Evolutionary conservation across 2,329 filamentous ascomycete genomes (phyloP).

Genomic region (Acrocalymma vagum): DNA sequence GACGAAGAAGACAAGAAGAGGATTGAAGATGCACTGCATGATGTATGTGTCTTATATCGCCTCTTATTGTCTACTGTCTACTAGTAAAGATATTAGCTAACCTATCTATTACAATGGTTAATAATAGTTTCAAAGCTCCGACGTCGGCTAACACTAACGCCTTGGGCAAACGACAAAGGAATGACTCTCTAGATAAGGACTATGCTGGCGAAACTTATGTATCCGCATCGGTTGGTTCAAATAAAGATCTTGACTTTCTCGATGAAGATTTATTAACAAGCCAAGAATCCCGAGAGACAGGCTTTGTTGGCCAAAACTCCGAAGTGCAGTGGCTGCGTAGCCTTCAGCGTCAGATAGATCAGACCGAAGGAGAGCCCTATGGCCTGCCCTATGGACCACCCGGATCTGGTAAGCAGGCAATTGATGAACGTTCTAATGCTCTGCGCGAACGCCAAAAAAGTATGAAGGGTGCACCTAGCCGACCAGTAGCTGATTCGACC

Average conservation of each 20-base stretch:
- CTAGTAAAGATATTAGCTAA: no score
- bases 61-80: no score
- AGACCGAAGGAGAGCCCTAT: conserved; percentile 10
- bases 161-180: no score
- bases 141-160: no score
- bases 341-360: conserved; percentile 20
- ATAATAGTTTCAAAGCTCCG: no score
- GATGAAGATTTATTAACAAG: conserved; percentile 40
- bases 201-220: conserved; percentile 31
- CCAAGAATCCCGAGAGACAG: conserved; percentile 38
- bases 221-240: conserved; percentile 34
- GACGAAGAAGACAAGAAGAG: conserved; percentile 14
- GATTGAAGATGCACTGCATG: conserved; percentile 19
- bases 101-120: no score
- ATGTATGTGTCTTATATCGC: conserved; percentile 12
- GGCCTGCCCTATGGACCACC: conserved; percentile 28
- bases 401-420: conserved; percentile 16
- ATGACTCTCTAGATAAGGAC: no score
- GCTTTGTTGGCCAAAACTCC: conserved; percentile 33
- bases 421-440: conserved; percentile 23
- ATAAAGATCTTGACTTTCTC: conserved; percentile 37
- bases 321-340: conserved; percentile 29
- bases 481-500: conserved; percentile 6
- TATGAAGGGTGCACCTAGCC: conserved; percentile 14
- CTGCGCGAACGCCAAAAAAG: conserved; percentile 25